Evolutionary conservation across 2,329 filamentous ascomycete genomes (phyloP), one percentile per base, ranked within the genome.

Genomic region (Aspergillus glaucus): DNA sequence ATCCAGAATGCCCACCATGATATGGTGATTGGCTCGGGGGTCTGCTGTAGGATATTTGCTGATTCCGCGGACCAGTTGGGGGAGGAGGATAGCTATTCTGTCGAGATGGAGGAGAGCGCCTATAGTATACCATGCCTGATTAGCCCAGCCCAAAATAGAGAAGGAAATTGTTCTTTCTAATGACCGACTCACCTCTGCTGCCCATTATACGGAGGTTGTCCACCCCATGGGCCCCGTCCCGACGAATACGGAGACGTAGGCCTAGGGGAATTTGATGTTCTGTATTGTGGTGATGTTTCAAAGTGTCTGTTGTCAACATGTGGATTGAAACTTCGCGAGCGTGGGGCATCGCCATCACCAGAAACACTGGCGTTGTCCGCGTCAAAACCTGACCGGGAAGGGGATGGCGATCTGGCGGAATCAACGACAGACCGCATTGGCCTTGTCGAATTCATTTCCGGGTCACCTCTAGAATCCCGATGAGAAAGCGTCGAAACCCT

Each of bases 21-120:
- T 75, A 77, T 58, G 77, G 73, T 15, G 37, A 40, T 21, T 80
- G 80, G 4, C 79, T 81, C 1, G 77, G 76, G 10, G 82, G 77
- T 6, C 77, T 76, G 49, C 77, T 75, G 54, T 82, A 82, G 6
- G 62, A 61, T 26, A 55, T 58, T 50, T 67, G 66, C 19, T 79
- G 75, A 26, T 71, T 74, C 52, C 80, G 76, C 4, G 80, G 76
- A 6, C 73, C 78, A 50, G 70, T 76, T 40, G 78, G 72, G 12
- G 32, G 34, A 17, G 34, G 34, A 17, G 75, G 69, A 58, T 80
- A 80, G 49, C 70, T 78, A 39, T 72, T 72, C 51, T 81, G 78
- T 39, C 79, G 71, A 60, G 85, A 84, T 26, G 82, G 76, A 17
- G 79, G 76, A 40, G 84, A 85, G 67, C 84, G 84, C 26, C 80